Conservation (phyloP, 2,329 filamentous ascomycete genomes). For the Pseudocercospora musae region DNA sequence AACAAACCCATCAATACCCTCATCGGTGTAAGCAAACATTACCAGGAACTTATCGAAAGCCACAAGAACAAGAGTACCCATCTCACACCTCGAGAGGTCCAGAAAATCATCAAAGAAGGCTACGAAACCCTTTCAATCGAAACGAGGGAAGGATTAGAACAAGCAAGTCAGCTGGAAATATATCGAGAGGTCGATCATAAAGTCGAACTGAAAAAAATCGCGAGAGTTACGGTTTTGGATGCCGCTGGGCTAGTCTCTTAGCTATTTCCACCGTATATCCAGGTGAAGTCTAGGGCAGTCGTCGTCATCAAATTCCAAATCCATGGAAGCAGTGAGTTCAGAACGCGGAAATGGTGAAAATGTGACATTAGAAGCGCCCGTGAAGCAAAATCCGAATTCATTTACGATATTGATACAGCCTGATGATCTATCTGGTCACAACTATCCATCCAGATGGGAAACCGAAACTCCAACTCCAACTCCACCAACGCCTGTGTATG, state of each 20-base stretch:
- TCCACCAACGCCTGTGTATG: too few relatives aligned
- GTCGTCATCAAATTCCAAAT: too few relatives aligned
- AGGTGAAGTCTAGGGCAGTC: not conserved
- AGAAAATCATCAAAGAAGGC: constrained; percentile 89
- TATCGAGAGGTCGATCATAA: constrained; percentile 73
- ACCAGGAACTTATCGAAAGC: constrained; percentile 73
- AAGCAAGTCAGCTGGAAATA: constrained; percentile 29
- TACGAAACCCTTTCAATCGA: constrained; percentile 94
- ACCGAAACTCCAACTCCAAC: too few relatives aligned
- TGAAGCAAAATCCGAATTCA: too few relatives aligned
- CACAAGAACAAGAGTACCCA: constrained; percentile 54
- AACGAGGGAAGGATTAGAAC: constrained; percentile 78
- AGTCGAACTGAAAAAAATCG: constrained; percentile 80
- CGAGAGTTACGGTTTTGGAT: constrained; percentile 72
- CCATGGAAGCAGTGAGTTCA: too few relatives aligned
- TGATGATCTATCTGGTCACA: too few relatives aligned
- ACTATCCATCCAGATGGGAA: too few relatives aligned
- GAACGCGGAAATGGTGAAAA: too few relatives aligned
- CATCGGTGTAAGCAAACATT: constrained; percentile 78
- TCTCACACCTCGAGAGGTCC: constrained; percentile 78
- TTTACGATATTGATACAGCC: too few relatives aligned
- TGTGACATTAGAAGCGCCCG: too few relatives aligned
- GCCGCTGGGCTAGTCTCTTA: constrained; percentile 36
- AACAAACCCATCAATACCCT: constrained; percentile 76
- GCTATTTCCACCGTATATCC: not conserved